Evolutionary conservation across 495 filamentous ascomycete genomes (phyloP).

Genomic region (Cenococcum geophilum): DNA sequence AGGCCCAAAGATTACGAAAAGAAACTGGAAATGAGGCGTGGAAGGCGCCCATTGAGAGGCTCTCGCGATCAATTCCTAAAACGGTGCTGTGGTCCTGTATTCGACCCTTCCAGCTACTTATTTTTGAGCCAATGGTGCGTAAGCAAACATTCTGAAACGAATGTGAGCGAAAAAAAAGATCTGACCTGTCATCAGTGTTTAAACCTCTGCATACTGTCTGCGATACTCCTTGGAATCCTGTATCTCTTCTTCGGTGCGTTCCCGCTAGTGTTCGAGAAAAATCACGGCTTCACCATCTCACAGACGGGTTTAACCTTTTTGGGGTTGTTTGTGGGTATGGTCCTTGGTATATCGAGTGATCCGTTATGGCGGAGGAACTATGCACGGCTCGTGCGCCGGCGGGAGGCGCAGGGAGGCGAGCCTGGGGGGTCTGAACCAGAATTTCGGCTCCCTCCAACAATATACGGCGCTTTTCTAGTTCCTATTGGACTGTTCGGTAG

Average conservation of each 20-base stretch:
- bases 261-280: constrained; percentile 68
- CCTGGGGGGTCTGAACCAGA: constrained; percentile 69
- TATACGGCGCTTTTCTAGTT: constrained; percentile 68
- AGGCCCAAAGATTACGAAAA: constrained; percentile 64
- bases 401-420: constrained; percentile 48
- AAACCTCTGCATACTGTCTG: constrained; percentile 76
- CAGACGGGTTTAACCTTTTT: constrained; percentile 77
- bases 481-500: constrained; percentile 75
- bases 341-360: constrained; percentile 61
- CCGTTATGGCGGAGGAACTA: constrained; percentile 73
- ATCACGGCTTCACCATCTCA: constrained; percentile 75
- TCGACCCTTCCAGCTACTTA: constrained; percentile 75
- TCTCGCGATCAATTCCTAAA: constrained; percentile 59
- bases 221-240: constrained; percentile 77
- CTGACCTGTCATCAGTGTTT: constrained; percentile 46
- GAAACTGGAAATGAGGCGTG: constrained; percentile 72
- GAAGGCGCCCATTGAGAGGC: constrained; percentile 75
- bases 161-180: constrained; percentile 11
- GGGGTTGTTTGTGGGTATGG: constrained; percentile 75
- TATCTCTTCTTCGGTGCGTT: constrained; percentile 97
- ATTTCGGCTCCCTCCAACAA: constrained; percentile 76
- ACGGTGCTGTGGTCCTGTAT: constrained; percentile 68
- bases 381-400: constrained; percentile 53
- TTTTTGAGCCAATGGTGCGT: constrained; percentile 70
- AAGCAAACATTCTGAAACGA: not conserved